Evolutionary conservation across 768 basidiomycete genomes (phyloP), one percentile per base, ranked within the genome.

Genomic region (Rhodosporidiobolus sp.): DNA sequence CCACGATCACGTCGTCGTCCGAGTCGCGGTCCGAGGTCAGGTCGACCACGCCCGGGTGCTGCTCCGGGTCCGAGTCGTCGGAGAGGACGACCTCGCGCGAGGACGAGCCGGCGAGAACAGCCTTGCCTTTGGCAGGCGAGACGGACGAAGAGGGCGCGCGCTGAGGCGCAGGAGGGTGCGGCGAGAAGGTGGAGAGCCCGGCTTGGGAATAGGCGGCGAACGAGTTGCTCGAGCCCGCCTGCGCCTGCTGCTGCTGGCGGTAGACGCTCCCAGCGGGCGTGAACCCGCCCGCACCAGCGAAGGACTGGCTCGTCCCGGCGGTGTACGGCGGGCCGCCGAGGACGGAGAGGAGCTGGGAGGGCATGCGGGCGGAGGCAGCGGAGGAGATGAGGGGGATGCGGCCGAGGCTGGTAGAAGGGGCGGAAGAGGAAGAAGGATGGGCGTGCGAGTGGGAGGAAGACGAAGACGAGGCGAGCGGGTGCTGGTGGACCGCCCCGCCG

Each of bases 331-430:
- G 22, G 20, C 61, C 11, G n/a, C 7, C 17, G 17, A 32, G 9
- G 24, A 20, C 14, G 19, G 2, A 16, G 32, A 64, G 63, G 35
- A 54, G 8, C 11, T 34, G 32, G 8, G 62, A 50, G 8, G 62
- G 72, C 14, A 61, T 58, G 12, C 72, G 58, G 1, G 67, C 67
- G 55, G 26, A 28, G 0, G 38, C 10, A 17, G 59, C 72, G 17
- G 72, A 69, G 16, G 64, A 69, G 34, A 73, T 73, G 64, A 73
- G 60, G 35, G 72, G 72, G 22, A 73, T 57, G 19, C 67, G 63
- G 32, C 67, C 67, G 24, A 62, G 35, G n/a, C n/a, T n/a, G n/a
- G n/a, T n/a, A n/a, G n/a, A 26, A n/a, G 14, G 9, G 19, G 58
- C 16, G 22, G 43, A 14, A 38, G 43, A 26, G 58, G 28, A 22